Conservation (phyloP, 2,329 filamentous ascomycete species). For the Colletotrichum tamarilloi region DNA sequence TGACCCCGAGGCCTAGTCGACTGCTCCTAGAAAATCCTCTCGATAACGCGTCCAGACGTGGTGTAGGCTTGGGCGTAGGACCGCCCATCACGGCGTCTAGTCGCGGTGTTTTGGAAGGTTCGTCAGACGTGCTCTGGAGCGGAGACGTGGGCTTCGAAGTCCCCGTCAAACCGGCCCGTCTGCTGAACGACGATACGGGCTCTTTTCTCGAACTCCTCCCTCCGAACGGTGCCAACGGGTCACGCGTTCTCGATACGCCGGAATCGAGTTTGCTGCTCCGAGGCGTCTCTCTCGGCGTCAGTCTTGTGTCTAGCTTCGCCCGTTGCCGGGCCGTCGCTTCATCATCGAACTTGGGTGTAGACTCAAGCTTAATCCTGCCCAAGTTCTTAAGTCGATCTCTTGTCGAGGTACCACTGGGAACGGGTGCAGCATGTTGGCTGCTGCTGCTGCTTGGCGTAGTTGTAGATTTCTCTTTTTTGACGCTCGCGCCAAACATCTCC, state of each 20-base stretch:
- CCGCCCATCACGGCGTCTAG: neutral
- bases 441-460: neutral
- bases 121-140: neutral
- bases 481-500: neutral
- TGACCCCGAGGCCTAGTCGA: neutral
- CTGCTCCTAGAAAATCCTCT: neutral
- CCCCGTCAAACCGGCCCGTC: neutral
- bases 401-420: neutral
- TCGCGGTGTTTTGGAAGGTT: neutral
- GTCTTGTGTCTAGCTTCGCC: neutral
- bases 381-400: constrained; percentile 23
- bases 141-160: neutral
- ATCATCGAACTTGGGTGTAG: constrained; percentile 12
- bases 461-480: constrained; percentile 7
- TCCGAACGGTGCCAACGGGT: neutral
- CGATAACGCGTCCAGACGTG: neutral
- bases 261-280: neutral
- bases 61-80: neutral
- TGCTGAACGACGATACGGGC: neutral
- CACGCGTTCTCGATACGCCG: neutral
- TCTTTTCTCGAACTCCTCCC: neutral
- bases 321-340: neutral
- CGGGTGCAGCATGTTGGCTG: neutral
- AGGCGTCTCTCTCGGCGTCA: neutral
- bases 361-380: neutral